Conservation (phyloP, 129 eudicot genomes). For the Apium graveolens region DNA sequence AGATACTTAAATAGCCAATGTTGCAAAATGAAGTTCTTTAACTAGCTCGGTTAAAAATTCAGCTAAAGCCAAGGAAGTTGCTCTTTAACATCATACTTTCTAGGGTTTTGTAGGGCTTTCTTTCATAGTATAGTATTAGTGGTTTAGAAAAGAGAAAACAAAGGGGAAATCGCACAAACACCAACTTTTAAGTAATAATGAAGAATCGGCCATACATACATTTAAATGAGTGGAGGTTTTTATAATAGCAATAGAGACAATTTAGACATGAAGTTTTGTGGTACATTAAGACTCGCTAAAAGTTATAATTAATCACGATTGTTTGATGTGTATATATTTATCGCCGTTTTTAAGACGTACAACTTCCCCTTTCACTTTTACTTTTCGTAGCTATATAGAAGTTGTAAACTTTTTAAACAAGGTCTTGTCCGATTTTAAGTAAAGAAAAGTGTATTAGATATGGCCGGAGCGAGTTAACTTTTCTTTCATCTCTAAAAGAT, state of each 20-base stretch:
- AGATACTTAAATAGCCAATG: no score
- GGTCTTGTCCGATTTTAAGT: background rate
- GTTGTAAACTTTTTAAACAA: background rate
- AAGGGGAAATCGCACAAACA: no score
- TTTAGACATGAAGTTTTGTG: background rate
- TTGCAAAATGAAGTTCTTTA: no score
- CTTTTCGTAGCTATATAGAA: slow-evolving; percentile 1
- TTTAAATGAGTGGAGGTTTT: background rate
- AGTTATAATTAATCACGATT: background rate
- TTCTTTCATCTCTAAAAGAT: background rate
- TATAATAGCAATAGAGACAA: background rate
- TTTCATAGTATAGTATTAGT: background rate
- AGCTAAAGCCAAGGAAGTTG: no score
- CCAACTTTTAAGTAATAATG: no score
- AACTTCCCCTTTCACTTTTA: background rate
- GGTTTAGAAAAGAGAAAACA: background rate
- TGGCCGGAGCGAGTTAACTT: background rate
- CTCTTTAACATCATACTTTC: no score
- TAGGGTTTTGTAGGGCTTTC: no score
- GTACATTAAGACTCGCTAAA: background rate
- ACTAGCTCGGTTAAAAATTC: no score
- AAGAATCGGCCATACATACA: no score
- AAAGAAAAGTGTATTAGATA: background rate
- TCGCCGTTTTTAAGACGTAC: background rate
- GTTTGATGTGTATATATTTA: background rate